These are phyloP conservation scores for Stenogyne calaminthoides DNA, from an alignment of 305 asterid genomes.

Conservation along the genomic window DNA sequence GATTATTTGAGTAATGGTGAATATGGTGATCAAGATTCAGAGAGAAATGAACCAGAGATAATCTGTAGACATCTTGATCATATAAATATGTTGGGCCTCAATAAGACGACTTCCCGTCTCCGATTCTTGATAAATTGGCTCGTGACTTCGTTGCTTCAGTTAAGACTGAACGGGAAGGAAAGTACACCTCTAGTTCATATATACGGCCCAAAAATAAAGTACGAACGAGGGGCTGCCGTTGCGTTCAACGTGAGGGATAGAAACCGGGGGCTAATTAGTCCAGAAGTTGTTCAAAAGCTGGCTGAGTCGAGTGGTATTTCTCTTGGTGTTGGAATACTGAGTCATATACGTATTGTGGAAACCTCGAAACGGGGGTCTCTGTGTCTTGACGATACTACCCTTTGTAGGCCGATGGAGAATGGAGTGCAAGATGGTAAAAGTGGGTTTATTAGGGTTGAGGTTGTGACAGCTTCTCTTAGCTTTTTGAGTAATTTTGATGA, in stretches of 20 bases:
- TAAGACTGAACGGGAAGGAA: slow-evolving; percentile 53
- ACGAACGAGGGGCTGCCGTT: slow-evolving; percentile 94
- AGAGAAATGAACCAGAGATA: slow-evolving; percentile 60
- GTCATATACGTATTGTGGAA: slow-evolving; percentile 77
- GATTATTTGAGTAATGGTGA: slow-evolving; percentile 73
- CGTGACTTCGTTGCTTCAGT: slow-evolving; percentile 80
- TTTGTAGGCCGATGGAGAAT: slow-evolving; percentile 91
- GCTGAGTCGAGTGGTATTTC: slow-evolving; percentile 78
- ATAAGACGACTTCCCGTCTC: slow-evolving; percentile 79
- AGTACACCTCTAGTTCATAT: slow-evolving; percentile 72
- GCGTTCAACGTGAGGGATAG: slow-evolving; percentile 85
- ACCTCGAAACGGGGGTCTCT: slow-evolving; percentile 57
- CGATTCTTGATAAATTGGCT: slow-evolving; percentile 92
- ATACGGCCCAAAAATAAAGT: slow-evolving; percentile 94
- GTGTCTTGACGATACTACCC: slow-evolving; percentile 71
- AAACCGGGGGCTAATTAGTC: slow-evolving; percentile 72
- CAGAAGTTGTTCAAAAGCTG: slow-evolving; percentile 82
- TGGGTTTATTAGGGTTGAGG: slow-evolving; percentile 89
- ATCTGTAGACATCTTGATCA: slow-evolving; percentile 53
- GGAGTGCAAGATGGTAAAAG: slow-evolving; percentile 59
- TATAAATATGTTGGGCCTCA: slow-evolving; percentile 83
- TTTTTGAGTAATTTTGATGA: slow-evolving; percentile 85
- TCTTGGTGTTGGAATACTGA: slow-evolving; percentile 83
- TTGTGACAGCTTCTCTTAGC: slow-evolving; percentile 94
- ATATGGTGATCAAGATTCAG: slow-evolving; percentile 70